A percentile compares a stretch with the other conserved stretches of the same genome.
phyloP scores from a whole-genome alignment of 768 basidiomycete genomes.

The Sistotremastrum niveocremeum region DNA sequence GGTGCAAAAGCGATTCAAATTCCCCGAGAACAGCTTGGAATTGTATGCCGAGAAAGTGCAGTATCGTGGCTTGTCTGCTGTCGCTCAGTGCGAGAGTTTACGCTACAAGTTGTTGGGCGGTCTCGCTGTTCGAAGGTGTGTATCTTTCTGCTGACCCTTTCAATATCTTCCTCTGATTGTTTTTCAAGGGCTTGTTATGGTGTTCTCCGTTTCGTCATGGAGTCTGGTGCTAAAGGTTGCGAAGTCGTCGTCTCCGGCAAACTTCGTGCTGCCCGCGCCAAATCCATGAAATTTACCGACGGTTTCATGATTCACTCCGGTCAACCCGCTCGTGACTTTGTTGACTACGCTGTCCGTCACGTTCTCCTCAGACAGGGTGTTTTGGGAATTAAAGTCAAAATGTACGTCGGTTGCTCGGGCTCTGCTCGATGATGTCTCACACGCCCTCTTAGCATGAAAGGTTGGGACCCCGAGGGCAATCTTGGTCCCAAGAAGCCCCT shows the following conservation, averaged over 20 bases:
- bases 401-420: conserved; percentile 35
- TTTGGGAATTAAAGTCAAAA: conserved; percentile 99
- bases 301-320: conserved; percentile 99
- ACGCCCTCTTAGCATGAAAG: conserved; percentile 69
- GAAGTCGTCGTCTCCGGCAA: conserved; percentile 99
- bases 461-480: conserved; percentile 83
- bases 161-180: background rate
- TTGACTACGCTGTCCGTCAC: conserved; percentile 95
- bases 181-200: conserved; percentile 82
- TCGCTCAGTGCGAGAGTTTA: conserved; percentile 97
- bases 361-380: conserved; percentile 98
- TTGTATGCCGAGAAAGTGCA: conserved; percentile 99
- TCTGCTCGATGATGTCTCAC: background rate
- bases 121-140: conserved; percentile 93
- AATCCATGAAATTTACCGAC: conserved; percentile 99
- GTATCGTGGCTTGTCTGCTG: conserved; percentile 93
- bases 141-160: conserved; percentile 7
- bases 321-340: conserved; percentile 93
- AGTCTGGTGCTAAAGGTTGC: conserved; percentile 98
- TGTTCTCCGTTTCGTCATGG: conserved; percentile 99
- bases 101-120: conserved; percentile 99
- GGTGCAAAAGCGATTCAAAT: conserved; percentile 99
- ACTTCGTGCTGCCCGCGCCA: conserved; percentile 98
- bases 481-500: conserved; percentile 85
- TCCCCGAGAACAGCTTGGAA: conserved; percentile 97